Conservation (phyloP, 345 rosid species). For the Anacardium occidentale region DNA sequence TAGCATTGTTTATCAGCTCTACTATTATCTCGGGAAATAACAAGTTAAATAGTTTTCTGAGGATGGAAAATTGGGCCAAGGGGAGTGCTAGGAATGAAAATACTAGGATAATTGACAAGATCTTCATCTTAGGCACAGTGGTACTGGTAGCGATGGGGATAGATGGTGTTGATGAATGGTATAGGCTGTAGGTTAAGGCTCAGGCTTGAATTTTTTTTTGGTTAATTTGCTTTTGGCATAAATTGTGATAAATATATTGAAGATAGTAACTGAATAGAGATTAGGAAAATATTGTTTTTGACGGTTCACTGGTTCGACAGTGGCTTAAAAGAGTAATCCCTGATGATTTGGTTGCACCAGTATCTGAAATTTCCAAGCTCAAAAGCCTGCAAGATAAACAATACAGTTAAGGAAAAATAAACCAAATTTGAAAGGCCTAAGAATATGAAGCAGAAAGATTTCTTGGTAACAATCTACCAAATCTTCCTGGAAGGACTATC, state of each 20-base stretch:
- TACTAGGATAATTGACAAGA: neutral
- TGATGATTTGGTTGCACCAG: neutral
- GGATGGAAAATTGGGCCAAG: neutral
- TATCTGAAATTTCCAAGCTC: too few species aligned
- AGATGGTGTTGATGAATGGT: neutral
- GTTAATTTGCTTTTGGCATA: too few species aligned
- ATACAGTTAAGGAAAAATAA: too few species aligned
- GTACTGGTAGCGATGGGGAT: neutral
- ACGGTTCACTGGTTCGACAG: neutral
- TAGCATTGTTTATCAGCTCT: slow-evolving; percentile 9
- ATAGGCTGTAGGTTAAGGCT: neutral
- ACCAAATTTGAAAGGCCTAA: too few species aligned
- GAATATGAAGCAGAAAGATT: too few species aligned
- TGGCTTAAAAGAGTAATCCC: neutral
- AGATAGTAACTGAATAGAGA: neutral
- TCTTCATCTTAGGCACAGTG: neutral
- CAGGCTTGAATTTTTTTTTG: neutral
- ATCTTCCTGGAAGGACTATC: too few species aligned
- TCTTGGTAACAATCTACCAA: too few species aligned
- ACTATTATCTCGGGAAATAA: slow-evolving; percentile 5
- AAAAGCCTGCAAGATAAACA: too few species aligned
- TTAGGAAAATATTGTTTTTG: neutral
- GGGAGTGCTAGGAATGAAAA: neutral
- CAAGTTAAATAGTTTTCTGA: neutral
- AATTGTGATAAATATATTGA: too few species aligned